These are phyloP conservation scores for Scedosporium aurantiacum DNA, from an alignment of 2,329 filamentous ascomycete genomes.

Conservation along the genomic window DNA sequence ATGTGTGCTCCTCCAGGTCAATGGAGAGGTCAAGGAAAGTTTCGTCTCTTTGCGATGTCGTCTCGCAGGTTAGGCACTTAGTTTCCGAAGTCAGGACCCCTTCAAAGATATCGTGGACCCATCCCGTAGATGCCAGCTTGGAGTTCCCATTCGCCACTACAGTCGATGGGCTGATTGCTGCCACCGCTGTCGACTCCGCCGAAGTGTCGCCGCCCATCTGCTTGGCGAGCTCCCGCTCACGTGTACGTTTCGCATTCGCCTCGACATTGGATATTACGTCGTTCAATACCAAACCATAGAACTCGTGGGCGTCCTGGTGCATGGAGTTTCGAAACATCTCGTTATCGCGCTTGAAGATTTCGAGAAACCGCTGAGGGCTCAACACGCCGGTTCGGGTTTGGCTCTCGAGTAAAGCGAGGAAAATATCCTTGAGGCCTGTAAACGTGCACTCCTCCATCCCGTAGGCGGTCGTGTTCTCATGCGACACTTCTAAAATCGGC, in stretches of 20 bases:
- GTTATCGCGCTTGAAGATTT: constrained; percentile 87
- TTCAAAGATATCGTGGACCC: constrained; percentile 97
- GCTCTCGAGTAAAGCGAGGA: constrained; percentile 77
- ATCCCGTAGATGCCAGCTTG: constrained; percentile 43
- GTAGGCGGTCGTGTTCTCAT: constrained; percentile 69
- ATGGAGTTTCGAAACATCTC: constrained; percentile 96
- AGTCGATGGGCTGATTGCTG: constrained; percentile 23
- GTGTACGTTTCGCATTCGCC: constrained; percentile 60
- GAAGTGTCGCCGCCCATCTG: constrained; percentile 20
- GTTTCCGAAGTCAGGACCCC: constrained; percentile 92
- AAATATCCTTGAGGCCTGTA: constrained; percentile 91
- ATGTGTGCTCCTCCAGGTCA: constrained; percentile 88
- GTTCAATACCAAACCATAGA: constrained; percentile 89
- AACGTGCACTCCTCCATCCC: constrained; percentile 94
- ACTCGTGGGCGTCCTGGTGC: constrained; percentile 98
- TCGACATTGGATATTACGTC: constrained; percentile 93
- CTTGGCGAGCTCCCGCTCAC: constrained; percentile 36
- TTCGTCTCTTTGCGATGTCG: constrained; percentile 87
- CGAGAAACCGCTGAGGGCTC: constrained; percentile 83
- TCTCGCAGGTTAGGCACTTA: constrained; percentile 91
- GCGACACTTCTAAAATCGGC: constrained; percentile 73
- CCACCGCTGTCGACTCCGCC: constrained; percentile 14
- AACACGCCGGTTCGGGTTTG: constrained; percentile 77
- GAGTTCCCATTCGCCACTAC: not conserved
- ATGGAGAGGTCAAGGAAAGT: constrained; percentile 94